Evolutionary conservation across 306 rosid species (phyloP).

Genomic region (Prunus persica): Prunus_persica_NCBIv2 NC_034011.1:4387501-4388000

Average conservation of each 20-base stretch:
- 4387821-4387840: conserved; percentile 34
- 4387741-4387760: conserved; percentile 50
- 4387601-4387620: conserved; percentile 47
- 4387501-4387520: conserved; percentile 21
- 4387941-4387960: conserved; percentile 39
- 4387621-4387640: no score
- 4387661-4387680: not conserved
- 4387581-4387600: conserved; percentile 50
- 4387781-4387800: not conserved
- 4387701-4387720: conserved; percentile 58
- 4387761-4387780: not conserved
- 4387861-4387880: conserved; percentile 14
- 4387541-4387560: conserved; percentile 64
- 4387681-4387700: conserved; percentile 74
- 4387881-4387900: conserved; percentile 4
- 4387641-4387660: not conserved
- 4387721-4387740: conserved; percentile 50
- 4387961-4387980: not conserved
- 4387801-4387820: not conserved
- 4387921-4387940: conserved; percentile 17
- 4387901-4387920: conserved; percentile 10
- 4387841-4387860: conserved; percentile 29
- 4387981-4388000: conserved; percentile 16
- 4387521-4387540: conserved; percentile 36
- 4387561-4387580: conserved; percentile 73